Percentiles rank a stretch among this genome's conserved stretches.
phyloP scores from a whole-genome alignment of 73 alveolate genomes.

The Stentor roeselii region DNA sequence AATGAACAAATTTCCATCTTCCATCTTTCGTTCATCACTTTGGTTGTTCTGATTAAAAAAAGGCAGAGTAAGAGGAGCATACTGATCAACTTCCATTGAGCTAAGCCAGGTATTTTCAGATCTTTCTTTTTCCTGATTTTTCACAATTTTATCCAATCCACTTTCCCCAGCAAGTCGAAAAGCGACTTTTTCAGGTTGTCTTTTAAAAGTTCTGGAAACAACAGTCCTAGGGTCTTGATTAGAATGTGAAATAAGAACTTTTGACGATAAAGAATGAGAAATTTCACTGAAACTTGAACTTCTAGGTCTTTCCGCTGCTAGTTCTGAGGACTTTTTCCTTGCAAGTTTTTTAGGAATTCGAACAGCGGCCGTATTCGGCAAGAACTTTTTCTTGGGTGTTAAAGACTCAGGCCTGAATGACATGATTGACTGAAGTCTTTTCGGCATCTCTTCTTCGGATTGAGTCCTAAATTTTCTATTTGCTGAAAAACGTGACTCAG shows the following conservation, averaged over 20 bases:
- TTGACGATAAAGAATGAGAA: neutral
- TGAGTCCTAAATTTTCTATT: neutral
- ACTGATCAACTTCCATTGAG: neutral
- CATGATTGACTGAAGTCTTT: slow-evolving; percentile 3
- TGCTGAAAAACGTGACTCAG: neutral
- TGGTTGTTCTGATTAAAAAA: neutral
- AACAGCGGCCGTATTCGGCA: neutral
- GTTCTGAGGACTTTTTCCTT: slow-evolving; percentile 2
- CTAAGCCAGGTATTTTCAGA: neutral
- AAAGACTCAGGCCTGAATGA: neutral
- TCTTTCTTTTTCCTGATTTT: neutral
- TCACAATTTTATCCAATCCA: neutral
- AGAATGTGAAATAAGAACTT: neutral
- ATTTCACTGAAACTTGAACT: neutral
- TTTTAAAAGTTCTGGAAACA: neutral
- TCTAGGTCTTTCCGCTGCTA: slow-evolving; percentile 13
- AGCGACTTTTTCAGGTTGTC: slow-evolving; percentile 12
- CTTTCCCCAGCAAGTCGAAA: neutral
- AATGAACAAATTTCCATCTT: neutral
- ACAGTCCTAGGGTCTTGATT: neutral
- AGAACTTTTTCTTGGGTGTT: slow-evolving; percentile 4
- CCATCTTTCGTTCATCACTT: neutral
- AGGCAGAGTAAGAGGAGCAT: slow-evolving; percentile 14
- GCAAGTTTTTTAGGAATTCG: neutral
- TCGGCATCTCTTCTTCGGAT: slow-evolving; percentile 1